Evolutionary conservation across 495 filamentous ascomycete species (phyloP).

Genomic region (Penicillium bialowiezense): DNA sequence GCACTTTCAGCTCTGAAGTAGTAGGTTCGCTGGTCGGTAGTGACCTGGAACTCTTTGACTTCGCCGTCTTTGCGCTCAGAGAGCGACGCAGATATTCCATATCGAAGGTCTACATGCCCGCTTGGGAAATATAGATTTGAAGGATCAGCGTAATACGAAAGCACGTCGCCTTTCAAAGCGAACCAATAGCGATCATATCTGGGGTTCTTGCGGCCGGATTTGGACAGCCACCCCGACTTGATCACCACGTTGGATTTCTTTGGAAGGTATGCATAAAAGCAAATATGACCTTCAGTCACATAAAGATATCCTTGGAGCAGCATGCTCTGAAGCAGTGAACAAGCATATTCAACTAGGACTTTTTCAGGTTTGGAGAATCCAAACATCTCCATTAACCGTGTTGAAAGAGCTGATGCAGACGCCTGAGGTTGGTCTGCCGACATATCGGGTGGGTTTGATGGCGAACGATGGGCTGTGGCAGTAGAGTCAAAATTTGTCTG

Average conservation of each 20-base stretch:
- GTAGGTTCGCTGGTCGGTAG: slow-evolving; percentile 79
- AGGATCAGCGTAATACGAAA: slow-evolving; percentile 87
- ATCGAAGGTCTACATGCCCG: slow-evolving; percentile 88
- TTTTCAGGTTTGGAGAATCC: slow-evolving; percentile 78
- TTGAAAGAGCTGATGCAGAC: slow-evolving; percentile 52
- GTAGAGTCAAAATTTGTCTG: slow-evolving; percentile 57
- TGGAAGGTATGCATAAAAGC: slow-evolving; percentile 95
- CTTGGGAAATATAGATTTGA: slow-evolving; percentile 88
- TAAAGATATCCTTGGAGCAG: slow-evolving; percentile 96
- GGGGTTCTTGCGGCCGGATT: slow-evolving; percentile 86
- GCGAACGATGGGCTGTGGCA: slow-evolving; percentile 18
- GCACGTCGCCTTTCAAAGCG: slow-evolving; percentile 86
- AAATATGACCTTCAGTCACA: slow-evolving; percentile 88
- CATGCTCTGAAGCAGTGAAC: slow-evolving; percentile 90
- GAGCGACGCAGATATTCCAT: slow-evolving; percentile 81
- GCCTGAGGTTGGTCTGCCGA: slow-evolving; percentile 20
- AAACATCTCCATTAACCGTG: slow-evolving; percentile 83
- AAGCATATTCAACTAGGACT: slow-evolving; percentile 88
- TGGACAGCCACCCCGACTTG: slow-evolving; percentile 87
- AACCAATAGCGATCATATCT: slow-evolving; percentile 96
- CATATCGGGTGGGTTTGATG: slow-evolving; percentile 16
- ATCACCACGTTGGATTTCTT: slow-evolving; percentile 77
- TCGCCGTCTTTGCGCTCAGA: slow-evolving; percentile 59
- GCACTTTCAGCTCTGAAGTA: slow-evolving; percentile 88
- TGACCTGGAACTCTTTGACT: slow-evolving; percentile 70